Percentiles rank a stretch among this genome's conserved stretches.
phyloP scores from a whole-genome alignment of 2,329 filamentous ascomycete genomes.

The Teratosphaeria gauchensis region DNA sequence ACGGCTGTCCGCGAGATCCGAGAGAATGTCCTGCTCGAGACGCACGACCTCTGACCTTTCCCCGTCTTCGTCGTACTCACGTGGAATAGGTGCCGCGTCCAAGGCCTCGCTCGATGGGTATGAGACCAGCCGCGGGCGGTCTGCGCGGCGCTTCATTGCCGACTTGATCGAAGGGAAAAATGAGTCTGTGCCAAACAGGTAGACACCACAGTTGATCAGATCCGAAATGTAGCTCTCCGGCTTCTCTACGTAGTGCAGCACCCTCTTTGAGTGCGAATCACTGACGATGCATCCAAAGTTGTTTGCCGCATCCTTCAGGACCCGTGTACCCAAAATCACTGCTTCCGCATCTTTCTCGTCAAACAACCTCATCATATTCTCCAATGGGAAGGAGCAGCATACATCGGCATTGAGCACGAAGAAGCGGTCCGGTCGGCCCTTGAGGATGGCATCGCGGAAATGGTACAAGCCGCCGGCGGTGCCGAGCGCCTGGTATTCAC shows the following conservation, averaged over 20 bases:
- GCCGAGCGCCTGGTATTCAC: slow-evolving; percentile 92
- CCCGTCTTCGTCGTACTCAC: slow-evolving; percentile 59
- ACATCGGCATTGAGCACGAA: slow-evolving; percentile 98
- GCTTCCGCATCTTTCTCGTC: slow-evolving; percentile 94
- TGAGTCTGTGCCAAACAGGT: slow-evolving; percentile 87
- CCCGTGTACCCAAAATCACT: slow-evolving; percentile 85
- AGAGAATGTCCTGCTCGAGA: slow-evolving; percentile 92
- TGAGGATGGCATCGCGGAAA: slow-evolving; percentile 97
- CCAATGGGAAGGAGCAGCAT: slow-evolving; percentile 94
- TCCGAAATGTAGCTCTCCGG: slow-evolving; percentile 96
- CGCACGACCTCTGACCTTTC: slow-evolving; percentile 79
- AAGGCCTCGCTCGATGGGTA: slow-evolving; percentile 95
- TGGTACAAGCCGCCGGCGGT: slow-evolving; percentile 96
- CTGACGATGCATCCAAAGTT: slow-evolving; percentile 99
- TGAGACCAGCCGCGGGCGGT: slow-evolving; percentile 82
- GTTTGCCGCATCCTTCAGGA: slow-evolving; percentile 79
- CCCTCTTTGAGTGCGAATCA: slow-evolving; percentile 84
- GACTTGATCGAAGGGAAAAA: slow-evolving; percentile 93
- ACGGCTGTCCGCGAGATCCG: slow-evolving; percentile 91
- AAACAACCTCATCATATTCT: slow-evolving; percentile 90
- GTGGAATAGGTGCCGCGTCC: slow-evolving; percentile 53
- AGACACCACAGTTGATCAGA: slow-evolving; percentile 98
- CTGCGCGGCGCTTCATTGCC: slow-evolving; percentile 89
- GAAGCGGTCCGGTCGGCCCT: slow-evolving; percentile 86
- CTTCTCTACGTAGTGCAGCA: slow-evolving; percentile 98